Conservation (phyloP, 331 rosid species). For the Stylosanthes scabra region DNA sequence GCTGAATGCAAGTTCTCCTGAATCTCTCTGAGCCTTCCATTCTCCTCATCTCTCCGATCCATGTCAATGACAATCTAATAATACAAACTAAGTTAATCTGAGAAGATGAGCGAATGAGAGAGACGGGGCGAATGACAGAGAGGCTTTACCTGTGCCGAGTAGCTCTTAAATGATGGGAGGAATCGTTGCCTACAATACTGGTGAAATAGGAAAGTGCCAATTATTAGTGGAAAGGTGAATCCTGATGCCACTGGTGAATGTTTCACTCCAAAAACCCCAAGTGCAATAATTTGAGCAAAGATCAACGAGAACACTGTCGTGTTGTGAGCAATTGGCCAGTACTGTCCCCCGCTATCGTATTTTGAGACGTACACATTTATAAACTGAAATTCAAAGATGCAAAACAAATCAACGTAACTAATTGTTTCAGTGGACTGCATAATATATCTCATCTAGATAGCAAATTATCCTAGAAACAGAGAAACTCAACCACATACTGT, state of each 20-base stretch:
- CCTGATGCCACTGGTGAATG: constrained; percentile 75
- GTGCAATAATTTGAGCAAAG: constrained; percentile 76
- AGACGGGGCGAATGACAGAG: constrained; percentile 14
- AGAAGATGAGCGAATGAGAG: not conserved
- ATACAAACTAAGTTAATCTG: constrained; percentile 34
- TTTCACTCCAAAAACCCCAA: constrained; percentile 81
- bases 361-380: constrained; percentile 74
- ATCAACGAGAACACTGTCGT: constrained; percentile 66
- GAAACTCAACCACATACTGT: constrained; percentile 5
- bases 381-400: constrained; percentile 53
- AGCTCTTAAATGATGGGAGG: constrained; percentile 57
- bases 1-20: constrained; percentile 61
- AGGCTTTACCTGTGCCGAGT: constrained; percentile 73
- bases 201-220: constrained; percentile 74
- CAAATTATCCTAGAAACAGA: constrained; percentile 29
- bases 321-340: constrained; percentile 84
- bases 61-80: constrained; percentile 66
- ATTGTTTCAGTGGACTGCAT: not conserved
- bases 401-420: constrained; percentile 31
- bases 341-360: constrained; percentile 74
- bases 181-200: constrained; percentile 85
- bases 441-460: not conserved
- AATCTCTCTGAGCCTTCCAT: constrained; percentile 66
- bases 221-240: constrained; percentile 75
- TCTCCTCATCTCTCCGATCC: constrained; percentile 76